phyloP scores from a whole-genome alignment of 805 yeast genomes.

The Starmera amethionina region DNA sequence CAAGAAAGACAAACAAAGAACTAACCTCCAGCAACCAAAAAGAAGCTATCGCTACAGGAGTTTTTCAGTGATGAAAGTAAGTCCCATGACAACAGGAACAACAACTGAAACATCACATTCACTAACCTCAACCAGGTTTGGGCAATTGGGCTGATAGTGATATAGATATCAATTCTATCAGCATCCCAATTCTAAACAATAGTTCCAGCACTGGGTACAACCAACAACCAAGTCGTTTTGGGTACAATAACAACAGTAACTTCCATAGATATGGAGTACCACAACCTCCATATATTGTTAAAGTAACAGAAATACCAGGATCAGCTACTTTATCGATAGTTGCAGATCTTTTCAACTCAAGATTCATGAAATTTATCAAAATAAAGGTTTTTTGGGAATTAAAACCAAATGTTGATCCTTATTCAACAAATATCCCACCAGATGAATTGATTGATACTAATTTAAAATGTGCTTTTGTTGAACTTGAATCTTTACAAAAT shows the following conservation, averaged over 20 bases:
- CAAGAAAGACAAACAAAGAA: too few species aligned
- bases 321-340: constrained; percentile 41
- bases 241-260: background rate
- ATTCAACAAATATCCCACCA: constrained; percentile 19
- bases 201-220: constrained; percentile 5
- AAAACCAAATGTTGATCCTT: constrained; percentile 13
- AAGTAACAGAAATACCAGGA: constrained; percentile 50
- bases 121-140: background rate
- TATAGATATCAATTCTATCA: constrained; percentile 52
- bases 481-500: constrained; percentile 39
- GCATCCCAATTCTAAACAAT: constrained; percentile 27
- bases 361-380: constrained; percentile 48
- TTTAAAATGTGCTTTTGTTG: constrained; percentile 56
- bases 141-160: constrained; percentile 69
- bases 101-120: background rate
- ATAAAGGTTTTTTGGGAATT: constrained; percentile 55
- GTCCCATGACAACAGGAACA: background rate
- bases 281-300: constrained; percentile 55
- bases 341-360: constrained; percentile 51
- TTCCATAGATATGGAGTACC: background rate
- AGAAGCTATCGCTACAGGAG: background rate
- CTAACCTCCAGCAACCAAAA: too few species aligned
- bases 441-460: constrained; percentile 17
- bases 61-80: background rate
- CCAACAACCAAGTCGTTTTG: constrained; percentile 4